Evolutionary conservation across 495 filamentous ascomycete genomes (phyloP), one percentile per base, ranked within the genome.

Genomic region (Tetracladium setigerum): DNA sequence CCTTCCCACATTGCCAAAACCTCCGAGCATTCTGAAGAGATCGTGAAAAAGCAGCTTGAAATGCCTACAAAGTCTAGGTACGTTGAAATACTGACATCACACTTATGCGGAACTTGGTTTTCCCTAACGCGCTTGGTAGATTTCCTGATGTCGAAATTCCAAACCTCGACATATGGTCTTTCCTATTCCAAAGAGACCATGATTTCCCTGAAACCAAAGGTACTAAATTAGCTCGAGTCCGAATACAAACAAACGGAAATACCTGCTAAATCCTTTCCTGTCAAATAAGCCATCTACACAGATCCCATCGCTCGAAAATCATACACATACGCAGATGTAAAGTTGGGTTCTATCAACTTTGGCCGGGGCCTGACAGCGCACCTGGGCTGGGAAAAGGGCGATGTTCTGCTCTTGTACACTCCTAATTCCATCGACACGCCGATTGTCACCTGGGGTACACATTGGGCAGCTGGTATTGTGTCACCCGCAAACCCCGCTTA

Each of bases 311-410:
- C 83, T 0, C 65, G 71, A 34, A 79, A 83, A 14, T 70, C 73
- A 13, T 83, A 94, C 62, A 94, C 81, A 43, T 91, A 75, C 67
- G 66, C 70, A 15, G 67, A 82, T 30, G 59, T 86, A n/a, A 81
- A 76, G 47, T 65, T 69, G 22, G 72, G 76, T n/a, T 81, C 85
- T 2, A 62, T 78, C 32, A 75, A 78, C 15, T 92, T 97, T 56
- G 91, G 88, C 19, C 75, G 79, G 40, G 91, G 87, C 0, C 70
- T 97, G 7, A 80, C 78, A 55, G 60, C 66, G 11, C 56, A 69
- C 27, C 91, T 76, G 69, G 68, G 78, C 41, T 95, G 86, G 84
- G 71, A 72, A 47, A 90, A 83, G 57, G 86, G 86, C 47, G 86
- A 88, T 56, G 79, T 85, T 8, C 62, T 89, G 8, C 78, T 73